Evolutionary conservation across 176 grass and related monocot species (phyloP).

Genomic region (Bolboschoenus planiculmis): DNA sequence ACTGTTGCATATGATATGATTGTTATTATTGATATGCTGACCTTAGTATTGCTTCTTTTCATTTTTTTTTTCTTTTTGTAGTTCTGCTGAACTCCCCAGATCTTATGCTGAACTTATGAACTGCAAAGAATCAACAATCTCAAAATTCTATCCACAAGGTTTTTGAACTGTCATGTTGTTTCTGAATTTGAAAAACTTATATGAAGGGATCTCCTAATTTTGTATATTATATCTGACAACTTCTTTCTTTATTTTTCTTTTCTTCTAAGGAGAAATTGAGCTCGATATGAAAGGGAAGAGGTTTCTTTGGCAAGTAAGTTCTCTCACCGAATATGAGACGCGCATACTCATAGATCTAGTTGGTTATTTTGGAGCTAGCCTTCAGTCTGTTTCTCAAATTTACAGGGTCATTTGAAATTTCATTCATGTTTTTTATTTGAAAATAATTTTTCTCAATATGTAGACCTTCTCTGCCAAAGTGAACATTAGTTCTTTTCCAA

Average conservation of each 20-base stretch:
- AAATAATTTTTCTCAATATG: background rate
- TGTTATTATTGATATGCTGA: too few relatives aligned
- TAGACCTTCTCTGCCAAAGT: background rate
- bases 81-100: slow-evolving; percentile 27
- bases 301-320: slow-evolving; percentile 46
- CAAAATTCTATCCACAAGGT: slow-evolving; percentile 47
- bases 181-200: background rate
- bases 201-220: too few relatives aligned
- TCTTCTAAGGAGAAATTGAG: slow-evolving; percentile 28
- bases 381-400: too few relatives aligned
- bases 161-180: background rate
- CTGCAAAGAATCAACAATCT: slow-evolving; percentile 26
- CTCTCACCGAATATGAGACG: background rate
- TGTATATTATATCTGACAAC: too few relatives aligned
- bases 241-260: background rate
- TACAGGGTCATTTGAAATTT: too few relatives aligned
- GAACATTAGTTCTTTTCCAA: background rate
- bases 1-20: too few relatives aligned
- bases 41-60: background rate
- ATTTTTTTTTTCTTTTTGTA: background rate
- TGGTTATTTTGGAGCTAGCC: too few relatives aligned
- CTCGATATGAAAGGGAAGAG: slow-evolving; percentile 46
- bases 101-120: slow-evolving; percentile 39
- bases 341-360: background rate
- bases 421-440: background rate